Evolutionary conservation across 148 eudicot species (phyloP).

Genomic region (Oxyria digyna): DNA sequence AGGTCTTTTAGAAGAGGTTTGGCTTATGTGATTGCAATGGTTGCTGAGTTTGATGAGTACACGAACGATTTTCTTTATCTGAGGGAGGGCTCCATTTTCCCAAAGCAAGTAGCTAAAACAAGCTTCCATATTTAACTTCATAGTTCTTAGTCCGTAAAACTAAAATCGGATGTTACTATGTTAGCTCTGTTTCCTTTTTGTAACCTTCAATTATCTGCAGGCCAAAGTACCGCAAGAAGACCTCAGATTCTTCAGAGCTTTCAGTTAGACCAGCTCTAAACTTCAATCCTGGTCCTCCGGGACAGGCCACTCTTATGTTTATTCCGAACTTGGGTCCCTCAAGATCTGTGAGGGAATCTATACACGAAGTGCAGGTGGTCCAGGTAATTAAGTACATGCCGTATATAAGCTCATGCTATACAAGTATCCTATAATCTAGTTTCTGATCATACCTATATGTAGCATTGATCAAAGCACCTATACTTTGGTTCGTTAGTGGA

Average conservation of each 20-base stretch:
- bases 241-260: slow-evolving; percentile 34
- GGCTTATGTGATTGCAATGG: slow-evolving; percentile 80
- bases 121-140: not conserved
- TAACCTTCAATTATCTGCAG: slow-evolving; percentile 16
- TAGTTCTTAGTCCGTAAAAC: slow-evolving; percentile 5
- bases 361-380: slow-evolving; percentile 86
- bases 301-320: slow-evolving; percentile 41
- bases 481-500: not conserved
- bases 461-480: not conserved
- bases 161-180: not conserved
- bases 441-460: not conserved
- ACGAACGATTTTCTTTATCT: slow-evolving; percentile 92
- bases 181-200: not conserved
- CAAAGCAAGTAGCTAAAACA: slow-evolving; percentile 42
- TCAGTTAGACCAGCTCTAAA: slow-evolving; percentile 22
- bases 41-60: slow-evolving; percentile 96
- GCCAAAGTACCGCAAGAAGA: slow-evolving; percentile 71
- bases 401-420: not conserved
- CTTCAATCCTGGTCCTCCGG: slow-evolving; percentile 13
- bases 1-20: slow-evolving; percentile 70
- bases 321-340: slow-evolving; percentile 54
- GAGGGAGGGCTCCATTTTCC: slow-evolving; percentile 82
- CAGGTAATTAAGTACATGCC: slow-evolving; percentile 38
- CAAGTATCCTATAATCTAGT: not conserved
- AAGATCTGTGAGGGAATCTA: slow-evolving; percentile 61